Evolutionary conservation across 495 filamentous ascomycete species (phyloP).

Genomic region (Penicillium turbatum): DNA sequence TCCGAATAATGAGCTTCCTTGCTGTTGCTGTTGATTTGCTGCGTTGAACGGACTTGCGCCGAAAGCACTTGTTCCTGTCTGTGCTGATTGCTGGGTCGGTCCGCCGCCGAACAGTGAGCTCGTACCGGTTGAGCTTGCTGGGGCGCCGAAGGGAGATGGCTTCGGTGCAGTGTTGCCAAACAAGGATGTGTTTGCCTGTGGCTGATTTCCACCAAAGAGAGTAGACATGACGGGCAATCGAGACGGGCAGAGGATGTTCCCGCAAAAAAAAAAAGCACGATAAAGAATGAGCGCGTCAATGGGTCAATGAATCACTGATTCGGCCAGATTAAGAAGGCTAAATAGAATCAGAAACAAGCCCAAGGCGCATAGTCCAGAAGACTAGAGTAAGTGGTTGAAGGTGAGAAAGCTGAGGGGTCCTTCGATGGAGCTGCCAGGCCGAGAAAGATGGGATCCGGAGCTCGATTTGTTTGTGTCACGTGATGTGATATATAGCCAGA

Average conservation of each 20-base stretch:
- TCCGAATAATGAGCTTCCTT: slow-evolving; percentile 35
- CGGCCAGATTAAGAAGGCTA: background rate
- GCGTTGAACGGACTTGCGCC: slow-evolving; percentile 22
- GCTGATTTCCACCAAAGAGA: slow-evolving; percentile 37
- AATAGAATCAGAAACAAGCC: background rate
- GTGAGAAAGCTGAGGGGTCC: slow-evolving; percentile 19
- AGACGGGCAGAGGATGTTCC: slow-evolving; percentile 13
- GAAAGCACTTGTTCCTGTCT: slow-evolving; percentile 21
- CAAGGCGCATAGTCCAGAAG: slow-evolving; percentile 12
- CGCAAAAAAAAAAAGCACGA: slow-evolving; percentile 21
- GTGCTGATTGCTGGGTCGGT: slow-evolving; percentile 22
- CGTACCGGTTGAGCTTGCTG: slow-evolving; percentile 16
- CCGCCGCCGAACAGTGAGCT: slow-evolving; percentile 28
- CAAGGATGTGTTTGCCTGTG: slow-evolving; percentile 25
- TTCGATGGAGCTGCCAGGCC: slow-evolving; percentile 18
- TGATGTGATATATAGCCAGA: slow-evolving; percentile 9
- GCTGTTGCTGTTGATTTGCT: slow-evolving; percentile 24
- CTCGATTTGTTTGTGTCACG: slow-evolving; percentile 31
- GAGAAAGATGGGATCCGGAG: slow-evolving; percentile 24
- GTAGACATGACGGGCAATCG: slow-evolving; percentile 30
- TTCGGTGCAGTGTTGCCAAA: slow-evolving; percentile 36
- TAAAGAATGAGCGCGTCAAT: background rate
- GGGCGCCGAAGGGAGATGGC: slow-evolving; percentile 34
- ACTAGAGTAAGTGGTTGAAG: slow-evolving; percentile 8
- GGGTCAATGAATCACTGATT: background rate